Percentiles rank a stretch among this genome's conserved stretches.
Conservation (phyloP, 768 basidiomycete species). For the Lepiota venenata region DNA sequence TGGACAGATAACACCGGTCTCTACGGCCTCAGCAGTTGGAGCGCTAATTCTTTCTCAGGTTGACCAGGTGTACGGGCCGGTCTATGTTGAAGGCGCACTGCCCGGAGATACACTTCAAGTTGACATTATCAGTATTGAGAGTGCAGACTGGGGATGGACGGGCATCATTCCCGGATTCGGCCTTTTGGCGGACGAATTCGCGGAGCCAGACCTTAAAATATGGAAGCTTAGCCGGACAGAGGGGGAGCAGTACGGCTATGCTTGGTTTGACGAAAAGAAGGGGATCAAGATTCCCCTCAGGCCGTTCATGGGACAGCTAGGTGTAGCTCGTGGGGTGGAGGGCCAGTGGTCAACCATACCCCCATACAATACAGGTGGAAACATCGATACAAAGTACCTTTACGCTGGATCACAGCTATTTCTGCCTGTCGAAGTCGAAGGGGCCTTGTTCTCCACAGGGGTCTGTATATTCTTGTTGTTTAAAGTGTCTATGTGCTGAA, state of each 20-base stretch:
- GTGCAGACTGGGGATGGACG: slow-evolving; percentile 64
- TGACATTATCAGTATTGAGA: slow-evolving; percentile 49
- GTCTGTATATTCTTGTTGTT: slow-evolving; percentile 28
- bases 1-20: slow-evolving; percentile 48
- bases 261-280: slow-evolving; percentile 49
- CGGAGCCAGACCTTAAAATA: slow-evolving; percentile 48
- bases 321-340: slow-evolving; percentile 45
- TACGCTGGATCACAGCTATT: slow-evolving; percentile 52
- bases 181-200: slow-evolving; percentile 52
- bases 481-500: background rate
- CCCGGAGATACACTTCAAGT: slow-evolving; percentile 60
- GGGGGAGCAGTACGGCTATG: slow-evolving; percentile 23
- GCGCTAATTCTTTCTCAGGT: slow-evolving; percentile 44
- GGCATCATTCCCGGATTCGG: slow-evolving; percentile 58
- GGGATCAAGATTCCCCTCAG: slow-evolving; percentile 47
- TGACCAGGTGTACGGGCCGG: slow-evolving; percentile 60
- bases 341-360: slow-evolving; percentile 62
- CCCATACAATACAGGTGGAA: slow-evolving; percentile 59
- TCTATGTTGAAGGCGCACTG: slow-evolving; percentile 46
- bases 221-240: slow-evolving; percentile 36
- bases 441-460: slow-evolving; percentile 59
- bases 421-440: slow-evolving; percentile 56
- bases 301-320: slow-evolving; percentile 66
- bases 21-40: slow-evolving; percentile 31
- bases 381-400: slow-evolving; percentile 58